These are phyloP conservation scores for Vanrija pseudolonga DNA, from an alignment of 1,284 basidiomycete genomes.

Conservation along the genomic window DNA sequence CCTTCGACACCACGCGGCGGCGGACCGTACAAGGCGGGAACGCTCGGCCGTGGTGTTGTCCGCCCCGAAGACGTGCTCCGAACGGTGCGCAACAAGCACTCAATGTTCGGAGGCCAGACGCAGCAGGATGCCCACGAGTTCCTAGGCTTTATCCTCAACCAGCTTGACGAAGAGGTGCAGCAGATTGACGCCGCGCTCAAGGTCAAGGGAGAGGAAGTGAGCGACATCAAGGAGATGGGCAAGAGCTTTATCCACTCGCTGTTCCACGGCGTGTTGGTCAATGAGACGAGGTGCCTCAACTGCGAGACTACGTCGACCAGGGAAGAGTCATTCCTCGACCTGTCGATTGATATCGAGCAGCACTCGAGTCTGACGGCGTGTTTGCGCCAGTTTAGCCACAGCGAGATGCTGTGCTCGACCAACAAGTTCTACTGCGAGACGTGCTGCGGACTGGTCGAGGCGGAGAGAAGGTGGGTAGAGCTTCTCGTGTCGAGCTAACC, in stretches of 20 bases:
- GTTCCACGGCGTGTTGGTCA: slow-evolving; percentile 89
- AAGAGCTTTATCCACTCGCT: slow-evolving; percentile 84
- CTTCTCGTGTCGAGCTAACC: too few species aligned
- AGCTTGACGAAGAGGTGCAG: slow-evolving; percentile 87
- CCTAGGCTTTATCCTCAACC: slow-evolving; percentile 88
- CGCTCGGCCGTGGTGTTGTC: slow-evolving; percentile 71
- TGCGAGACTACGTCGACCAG: slow-evolving; percentile 98
- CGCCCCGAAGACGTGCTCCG: slow-evolving; percentile 84
- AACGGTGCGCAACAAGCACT: slow-evolving; percentile 83
- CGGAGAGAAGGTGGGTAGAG: slow-evolving; percentile 80
- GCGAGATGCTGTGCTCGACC: slow-evolving; percentile 94
- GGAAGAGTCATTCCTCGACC: slow-evolving; percentile 92
- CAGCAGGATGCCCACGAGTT: slow-evolving; percentile 98
- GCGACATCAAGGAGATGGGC: slow-evolving; percentile 35
- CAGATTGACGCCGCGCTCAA: slow-evolving; percentile 54
- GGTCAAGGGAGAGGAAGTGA: slow-evolving; percentile 23
- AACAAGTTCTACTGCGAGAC: slow-evolving; percentile 99
- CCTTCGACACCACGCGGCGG: slow-evolving; percentile 44
- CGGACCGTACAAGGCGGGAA: slow-evolving; percentile 45
- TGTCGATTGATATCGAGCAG: slow-evolving; percentile 97
- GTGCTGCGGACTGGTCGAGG: slow-evolving; percentile 94
- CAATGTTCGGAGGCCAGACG: slow-evolving; percentile 76
- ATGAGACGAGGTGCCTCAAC: slow-evolving; percentile 93
- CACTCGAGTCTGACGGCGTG: slow-evolving; percentile 94
- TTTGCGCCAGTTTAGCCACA: slow-evolving; percentile 90